Evolutionary conservation across 129 eudicot species (phyloP), one percentile per base, ranked within the genome.

Genomic region (Flaveria brownii): DNA sequence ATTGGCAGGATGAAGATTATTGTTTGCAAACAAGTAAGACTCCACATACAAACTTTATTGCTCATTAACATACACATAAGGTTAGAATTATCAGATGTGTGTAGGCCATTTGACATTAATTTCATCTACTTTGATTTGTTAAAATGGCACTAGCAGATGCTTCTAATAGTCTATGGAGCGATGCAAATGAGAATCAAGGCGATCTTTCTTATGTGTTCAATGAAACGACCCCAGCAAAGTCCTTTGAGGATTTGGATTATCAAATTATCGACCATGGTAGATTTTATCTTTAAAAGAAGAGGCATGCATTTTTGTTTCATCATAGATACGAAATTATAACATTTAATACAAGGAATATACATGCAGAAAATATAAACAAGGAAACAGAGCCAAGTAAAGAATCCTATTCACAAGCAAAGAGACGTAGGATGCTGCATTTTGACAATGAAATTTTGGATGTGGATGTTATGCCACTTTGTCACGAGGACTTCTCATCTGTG

Each of bases 351-450:
- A 70, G 46, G 71, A 43, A 69, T 20, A 16, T 23, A 72, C 36
- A 17, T 83, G 80, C 90, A 92, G 98, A 73, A 62, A 75, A 77
- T 26, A 15, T 68, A 45, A 80, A 55, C 78, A 88, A 93, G 78
- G 94, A 82, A 65, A 70, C 57, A 36, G 87, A 80, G 66, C 86
- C 60, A 46, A 65, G 78, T 64, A 71, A 61, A 46, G 96, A 85
- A 71, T 70, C 71, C 26, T 85, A 81, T 51, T 84, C 94, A 66
- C 98, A 90, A 82, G 85, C 84, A 28, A 90, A 93, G 78, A 86
- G 98, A 80, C 92, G 98, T 18, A 84, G 97, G 9, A 83, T 84
- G 89, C 85, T 93, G 52, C 93, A 88, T 26, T 93, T 93, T 81
- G 88, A 88, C 8, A 61, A 82, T 71, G 92, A 86, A 67, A 86